Conservation (phyloP, 768 basidiomycete species). For the Suillus discolor region DNA sequence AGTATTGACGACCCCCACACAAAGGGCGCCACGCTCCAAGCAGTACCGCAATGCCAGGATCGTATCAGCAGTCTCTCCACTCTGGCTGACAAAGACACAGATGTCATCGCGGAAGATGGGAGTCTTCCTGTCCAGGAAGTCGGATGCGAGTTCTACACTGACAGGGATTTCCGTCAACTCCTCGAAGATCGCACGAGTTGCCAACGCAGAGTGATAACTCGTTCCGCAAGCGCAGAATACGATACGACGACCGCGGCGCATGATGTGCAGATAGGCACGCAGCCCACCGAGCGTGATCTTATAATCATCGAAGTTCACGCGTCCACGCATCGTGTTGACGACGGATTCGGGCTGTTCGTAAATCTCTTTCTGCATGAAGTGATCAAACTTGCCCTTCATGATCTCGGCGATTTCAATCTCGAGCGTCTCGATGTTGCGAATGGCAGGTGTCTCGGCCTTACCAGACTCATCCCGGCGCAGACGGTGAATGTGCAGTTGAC, state of each 20-base stretch:
- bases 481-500: slow-evolving; percentile 98
- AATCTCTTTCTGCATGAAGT: slow-evolving; percentile 99
- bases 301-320: slow-evolving; percentile 96
- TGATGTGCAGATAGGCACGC: slow-evolving; percentile 93
- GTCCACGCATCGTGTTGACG: slow-evolving; percentile 99
- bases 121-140: slow-evolving; percentile 98
- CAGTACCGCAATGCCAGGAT: slow-evolving; percentile 97
- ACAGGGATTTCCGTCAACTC: slow-evolving; percentile 99
- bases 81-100: slow-evolving; percentile 94
- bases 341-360: slow-evolving; percentile 99
- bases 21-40: slow-evolving; percentile 93
- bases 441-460: slow-evolving; percentile 57
- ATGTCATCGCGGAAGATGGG: slow-evolving; percentile 99
- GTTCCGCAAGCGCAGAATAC: slow-evolving; percentile 99
- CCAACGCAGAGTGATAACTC: slow-evolving; percentile 95
- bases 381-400: slow-evolving; percentile 99
- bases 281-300: slow-evolving; percentile 93
- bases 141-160: slow-evolving; percentile 94
- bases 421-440: slow-evolving; percentile 95
- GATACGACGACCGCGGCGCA: slow-evolving; percentile 91
- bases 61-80: slow-evolving; percentile 98
- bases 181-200: slow-evolving; percentile 97
- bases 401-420: slow-evolving; percentile 99
- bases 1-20: slow-evolving; percentile 97
- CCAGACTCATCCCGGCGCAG: slow-evolving; percentile 85